These are phyloP conservation scores for Penicillium palitans DNA, from an alignment of 2,329 filamentous ascomycete genomes.

Conservation along the genomic window DNA sequence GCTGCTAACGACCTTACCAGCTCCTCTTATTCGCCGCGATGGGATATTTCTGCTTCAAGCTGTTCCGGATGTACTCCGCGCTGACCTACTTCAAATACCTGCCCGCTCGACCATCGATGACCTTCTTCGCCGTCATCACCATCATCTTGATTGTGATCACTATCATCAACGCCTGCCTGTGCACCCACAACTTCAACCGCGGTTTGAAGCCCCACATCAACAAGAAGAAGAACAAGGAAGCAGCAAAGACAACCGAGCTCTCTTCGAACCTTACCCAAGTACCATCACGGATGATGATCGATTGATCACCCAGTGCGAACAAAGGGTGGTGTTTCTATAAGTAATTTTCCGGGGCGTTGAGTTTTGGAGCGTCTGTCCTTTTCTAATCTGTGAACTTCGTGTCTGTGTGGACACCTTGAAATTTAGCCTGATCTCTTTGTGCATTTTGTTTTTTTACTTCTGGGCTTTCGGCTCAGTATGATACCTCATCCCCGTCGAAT, in stretches of 20 bases:
- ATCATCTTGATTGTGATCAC: constrained; percentile 85
- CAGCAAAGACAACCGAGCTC: constrained; percentile 48
- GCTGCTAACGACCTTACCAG: constrained; percentile 35
- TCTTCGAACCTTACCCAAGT: constrained; percentile 38
- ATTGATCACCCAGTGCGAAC: constrained; percentile 27
- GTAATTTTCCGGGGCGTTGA: constrained; percentile 17
- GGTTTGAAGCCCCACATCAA: constrained; percentile 86
- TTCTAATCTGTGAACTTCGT: constrained; percentile 29
- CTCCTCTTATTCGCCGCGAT: constrained; percentile 83
- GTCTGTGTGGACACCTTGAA: constrained; percentile 43
- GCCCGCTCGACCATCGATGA: constrained; percentile 80
- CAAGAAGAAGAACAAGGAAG: constrained; percentile 54
- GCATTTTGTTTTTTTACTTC: constrained; percentile 20
- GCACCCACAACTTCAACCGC: constrained; percentile 85
- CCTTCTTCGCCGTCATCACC: constrained; percentile 90
- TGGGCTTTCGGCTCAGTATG: constrained; percentile 27
- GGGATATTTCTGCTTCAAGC: constrained; percentile 97
- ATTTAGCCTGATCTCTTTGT: constrained; percentile 23
- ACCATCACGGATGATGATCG: constrained; percentile 49
- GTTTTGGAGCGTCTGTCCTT: constrained; percentile 26
- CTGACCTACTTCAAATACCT: constrained; percentile 62
- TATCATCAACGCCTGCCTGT: constrained; percentile 81
- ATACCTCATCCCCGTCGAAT: constrained; percentile 32
- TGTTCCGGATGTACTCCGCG: constrained; percentile 87
- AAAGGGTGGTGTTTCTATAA: constrained; percentile 13